Evolutionary conservation across 2,329 filamentous ascomycete genomes (phyloP), one percentile per base, ranked within the genome.

Genomic region (Mollisiaceae sp.): DNA sequence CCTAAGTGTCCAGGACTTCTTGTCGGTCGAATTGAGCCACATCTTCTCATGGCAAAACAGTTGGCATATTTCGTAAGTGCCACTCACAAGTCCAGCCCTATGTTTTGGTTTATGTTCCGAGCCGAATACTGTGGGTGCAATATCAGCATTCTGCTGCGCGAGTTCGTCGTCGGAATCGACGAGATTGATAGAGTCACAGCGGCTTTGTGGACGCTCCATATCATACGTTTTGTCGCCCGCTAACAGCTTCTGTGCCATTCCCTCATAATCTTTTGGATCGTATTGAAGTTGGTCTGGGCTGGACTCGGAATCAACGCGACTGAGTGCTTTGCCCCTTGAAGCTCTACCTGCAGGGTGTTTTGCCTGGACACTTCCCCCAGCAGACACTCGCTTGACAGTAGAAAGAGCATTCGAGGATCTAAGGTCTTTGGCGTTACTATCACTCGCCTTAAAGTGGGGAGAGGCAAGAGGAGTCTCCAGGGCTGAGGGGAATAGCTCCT

Each of bases 151-250:
- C n/a, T 54, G 22, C 27, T 4, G 8, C 5, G 32, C 27, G 8
- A 60, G 39, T 3, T 63, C 60, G 22, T 65, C 65, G 27, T 56
- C 56, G 35, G 54, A 62, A 8, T 60, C 62, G 14, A 43, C 41
- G 1, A 54, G 1, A 11, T 63, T 27, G n/a, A 64, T 24, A 38
- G 61, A n/a, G 3, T 32, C 27, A 32, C 27, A 32, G 27, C 27
- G 27, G 27, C 27, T 32, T 32, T 32, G 27, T 32, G 27, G 27
- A 32, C 27, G 27, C 9, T 47, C 43, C 15, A 47, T 47, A 47
- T 47, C n/a, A 47, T 47, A 47, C 2, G 43, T 47, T 20, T 47
- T 47, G 43, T 22, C 43, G 20, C 43, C 43, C 14, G 15, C n/a
- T 18, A 47, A n/a, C 2, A 47, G 43, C 43, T 22, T 47, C n/a